Base-by-base conservation (phyloP, 768 basidiomycete genomes). In the Tulasnella sp. region DNA sequence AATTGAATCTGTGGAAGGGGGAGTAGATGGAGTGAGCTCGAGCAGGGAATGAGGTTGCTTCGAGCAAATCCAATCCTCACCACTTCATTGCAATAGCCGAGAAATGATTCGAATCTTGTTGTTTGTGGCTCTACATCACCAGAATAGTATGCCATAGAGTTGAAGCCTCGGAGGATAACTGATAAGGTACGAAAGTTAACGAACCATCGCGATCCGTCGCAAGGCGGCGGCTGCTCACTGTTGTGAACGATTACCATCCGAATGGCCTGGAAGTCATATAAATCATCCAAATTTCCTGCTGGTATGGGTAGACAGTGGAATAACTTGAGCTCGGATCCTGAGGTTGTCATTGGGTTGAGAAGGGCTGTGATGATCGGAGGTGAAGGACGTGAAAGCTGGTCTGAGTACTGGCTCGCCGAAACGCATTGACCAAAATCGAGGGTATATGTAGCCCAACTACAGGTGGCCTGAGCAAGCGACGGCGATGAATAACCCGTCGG, bases 371-470 rank as follows among this genome's bases (percentile, higher is more conserved):
- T 45, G 45, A 45, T 45, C 6, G 1, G 6, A 19, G 15, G 45
- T n/a, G n/a, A n/a, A 45, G 11, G 22, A 45, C 5, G 15, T 19
- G 45, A 45, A 17, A 45, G 45, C 45, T 15, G 17, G 45, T 5
- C 17, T 40, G 40, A 40, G 40, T 40, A 15, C 45, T 15, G 17
- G 9, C 67, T 85, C 34, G n/a, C n/a, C 82, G 83, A 0, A 0
- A 52, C 0, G 77, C 80, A 0, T 25, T 85, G 45, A n/a, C n/a
- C n/a, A n/a, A 79, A 77, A 9, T 54, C 78, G 9, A n/a, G 79
- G 1, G 78, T 81, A 0, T 83, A 80, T 6, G 78, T 83, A 38
- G 75, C 85, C 0, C 52, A 73, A 0, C 78, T 72, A 0, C 82
- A 82, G 42, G 11, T 79, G 1, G 79, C 83, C n/a, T n/a, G n/a